Evolutionary conservation across 345 rosid species (phyloP).

Genomic region (Syzygium aromaticum): DNA sequence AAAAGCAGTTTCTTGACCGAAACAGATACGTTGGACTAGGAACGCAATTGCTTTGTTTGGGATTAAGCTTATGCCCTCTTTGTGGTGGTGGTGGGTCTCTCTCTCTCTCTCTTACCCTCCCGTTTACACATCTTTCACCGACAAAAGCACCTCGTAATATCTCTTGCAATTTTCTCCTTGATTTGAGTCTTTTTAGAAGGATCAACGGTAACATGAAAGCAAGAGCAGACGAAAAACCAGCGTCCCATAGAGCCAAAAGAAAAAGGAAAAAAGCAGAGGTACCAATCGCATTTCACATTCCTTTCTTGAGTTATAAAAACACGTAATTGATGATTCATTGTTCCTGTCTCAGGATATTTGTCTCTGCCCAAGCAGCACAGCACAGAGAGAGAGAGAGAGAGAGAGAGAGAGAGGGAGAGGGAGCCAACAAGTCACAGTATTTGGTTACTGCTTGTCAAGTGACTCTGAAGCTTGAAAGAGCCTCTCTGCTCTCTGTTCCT

Average conservation of each 20-base stretch:
- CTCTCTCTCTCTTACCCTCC: neutral
- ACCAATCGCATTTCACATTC: neutral
- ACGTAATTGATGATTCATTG: neutral
- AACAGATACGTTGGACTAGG: neutral
- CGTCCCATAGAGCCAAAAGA: neutral
- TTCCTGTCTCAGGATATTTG: neutral
- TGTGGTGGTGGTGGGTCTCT: neutral
- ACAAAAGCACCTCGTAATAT: neutral
- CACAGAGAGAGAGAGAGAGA: neutral
- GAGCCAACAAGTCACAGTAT: neutral
- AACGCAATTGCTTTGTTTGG: neutral
- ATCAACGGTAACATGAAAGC: neutral
- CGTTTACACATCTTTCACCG: neutral
- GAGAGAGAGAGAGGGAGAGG: neutral
- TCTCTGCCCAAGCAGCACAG: neutral
- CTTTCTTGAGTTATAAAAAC: neutral
- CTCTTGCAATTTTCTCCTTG: neutral
- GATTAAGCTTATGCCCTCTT: neutral
- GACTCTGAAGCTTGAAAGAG: neutral
- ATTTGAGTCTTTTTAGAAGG: neutral
- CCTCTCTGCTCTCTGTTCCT: neutral
- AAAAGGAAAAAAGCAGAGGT: neutral
- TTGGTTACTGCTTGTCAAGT: neutral
- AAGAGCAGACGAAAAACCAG: neutral
- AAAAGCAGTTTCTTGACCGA: neutral